Evolutionary conservation across 805 yeast species (phyloP).

Genomic region (Starmerella apis): DNA sequence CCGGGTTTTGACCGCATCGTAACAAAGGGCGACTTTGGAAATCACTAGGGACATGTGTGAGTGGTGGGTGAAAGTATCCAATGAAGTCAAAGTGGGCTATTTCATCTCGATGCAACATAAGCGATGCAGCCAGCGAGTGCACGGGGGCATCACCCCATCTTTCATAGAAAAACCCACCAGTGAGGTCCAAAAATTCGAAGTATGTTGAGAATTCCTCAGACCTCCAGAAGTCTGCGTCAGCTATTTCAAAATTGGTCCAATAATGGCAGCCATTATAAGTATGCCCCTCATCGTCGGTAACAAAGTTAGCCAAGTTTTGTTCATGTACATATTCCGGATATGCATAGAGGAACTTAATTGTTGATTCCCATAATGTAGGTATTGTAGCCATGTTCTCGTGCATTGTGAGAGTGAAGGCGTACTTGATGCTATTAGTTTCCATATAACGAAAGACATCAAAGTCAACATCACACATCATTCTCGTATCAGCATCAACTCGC

Average conservation of each 20-base stretch:
- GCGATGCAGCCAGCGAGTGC: conserved; percentile 75
- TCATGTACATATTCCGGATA: conserved; percentile 45
- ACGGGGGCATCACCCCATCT: conserved; percentile 98
- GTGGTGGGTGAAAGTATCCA: conserved; percentile 59
- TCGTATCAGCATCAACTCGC: conserved; percentile 91
- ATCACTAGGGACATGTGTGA: conserved; percentile 16
- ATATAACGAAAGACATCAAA: conserved; percentile 91
- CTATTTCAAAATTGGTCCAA: conserved; percentile 93
- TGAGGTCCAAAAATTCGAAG: conserved; percentile 55
- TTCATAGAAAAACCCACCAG: conserved; percentile 80
- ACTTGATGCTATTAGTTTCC: conserved; percentile 57
- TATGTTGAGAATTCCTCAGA: conserved; percentile 55
- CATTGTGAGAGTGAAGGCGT: conserved; percentile 76
- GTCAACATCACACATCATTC: conserved; percentile 80
- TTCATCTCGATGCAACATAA: conserved; percentile 56
- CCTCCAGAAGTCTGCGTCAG: conserved; percentile 64
- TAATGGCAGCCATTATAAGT: conserved; percentile 75
- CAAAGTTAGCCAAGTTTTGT: conserved; percentile 54
- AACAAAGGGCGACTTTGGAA: conserved; percentile 11
- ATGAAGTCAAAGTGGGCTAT: conserved; percentile 87
- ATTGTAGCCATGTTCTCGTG: conserved; percentile 72
- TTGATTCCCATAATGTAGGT: conserved; percentile 62
- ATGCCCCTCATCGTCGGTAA: conserved; percentile 58
- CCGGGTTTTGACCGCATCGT: conserved; percentile 17
- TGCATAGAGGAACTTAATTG: conserved; percentile 37